These are phyloP conservation scores for Cyclanthera cordifolia DNA, from an alignment of 306 rosid species.

Conservation along the genomic window DNA sequence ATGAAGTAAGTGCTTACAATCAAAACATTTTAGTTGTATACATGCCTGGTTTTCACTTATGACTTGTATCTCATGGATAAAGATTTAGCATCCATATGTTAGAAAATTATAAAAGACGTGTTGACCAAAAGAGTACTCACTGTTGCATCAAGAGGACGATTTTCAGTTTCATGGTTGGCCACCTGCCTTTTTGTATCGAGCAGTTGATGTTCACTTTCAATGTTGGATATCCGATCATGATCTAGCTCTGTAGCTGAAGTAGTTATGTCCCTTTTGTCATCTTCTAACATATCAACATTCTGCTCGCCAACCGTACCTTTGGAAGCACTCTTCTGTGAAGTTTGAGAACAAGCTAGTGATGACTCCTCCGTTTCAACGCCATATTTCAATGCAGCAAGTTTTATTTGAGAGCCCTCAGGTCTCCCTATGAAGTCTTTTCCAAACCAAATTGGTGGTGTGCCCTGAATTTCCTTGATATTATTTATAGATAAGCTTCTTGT, in stretches of 20 bases:
- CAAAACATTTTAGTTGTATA: not conserved
- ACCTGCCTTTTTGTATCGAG: not conserved
- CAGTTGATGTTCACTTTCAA: too few relatives aligned
- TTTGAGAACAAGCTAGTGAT: slow-evolving; percentile 29
- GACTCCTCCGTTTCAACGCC: slow-evolving; percentile 22
- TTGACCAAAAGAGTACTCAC: slow-evolving; percentile 26
- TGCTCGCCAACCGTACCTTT: slow-evolving; percentile 20
- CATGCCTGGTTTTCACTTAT: too few relatives aligned
- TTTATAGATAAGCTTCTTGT: slow-evolving; percentile 31
- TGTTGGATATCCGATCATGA: slow-evolving; percentile 13
- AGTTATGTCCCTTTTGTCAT: slow-evolving; percentile 19
- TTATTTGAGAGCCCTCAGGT: slow-evolving; percentile 40
- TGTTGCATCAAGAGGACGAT: slow-evolving; percentile 28
- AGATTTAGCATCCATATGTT: not conserved
- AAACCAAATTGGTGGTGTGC: slow-evolving; percentile 44
- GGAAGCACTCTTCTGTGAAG: slow-evolving; percentile 23
- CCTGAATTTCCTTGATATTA: slow-evolving; percentile 32
- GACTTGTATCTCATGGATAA: not conserved
- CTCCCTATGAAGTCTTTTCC: slow-evolving; percentile 53
- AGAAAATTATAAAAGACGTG: not conserved
- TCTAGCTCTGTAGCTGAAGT: slow-evolving; percentile 23
- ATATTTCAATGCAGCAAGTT: slow-evolving; percentile 32
- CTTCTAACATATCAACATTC: slow-evolving; percentile 24
- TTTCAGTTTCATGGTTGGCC: slow-evolving; percentile 19
- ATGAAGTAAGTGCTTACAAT: too few relatives aligned